phyloP scores from a whole-genome alignment of 2,329 filamentous ascomycete species.

The Colletotrichum sp. region DNA sequence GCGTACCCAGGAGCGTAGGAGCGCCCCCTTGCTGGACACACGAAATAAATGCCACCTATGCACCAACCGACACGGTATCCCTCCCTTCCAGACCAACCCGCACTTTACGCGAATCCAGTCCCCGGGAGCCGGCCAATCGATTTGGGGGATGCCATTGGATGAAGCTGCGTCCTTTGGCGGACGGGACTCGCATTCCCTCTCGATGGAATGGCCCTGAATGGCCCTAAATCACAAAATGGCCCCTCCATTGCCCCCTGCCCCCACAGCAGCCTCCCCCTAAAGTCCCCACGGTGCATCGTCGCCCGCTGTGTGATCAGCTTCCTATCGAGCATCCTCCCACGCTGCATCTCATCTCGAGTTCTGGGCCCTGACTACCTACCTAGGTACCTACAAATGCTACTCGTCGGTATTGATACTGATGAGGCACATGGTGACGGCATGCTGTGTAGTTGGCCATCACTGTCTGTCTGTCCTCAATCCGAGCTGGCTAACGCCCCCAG shows the following conservation, averaged over 20 bases:
- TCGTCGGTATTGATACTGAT: background rate
- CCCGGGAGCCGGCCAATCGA: background rate
- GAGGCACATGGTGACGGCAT: background rate
- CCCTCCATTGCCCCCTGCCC: conserved; percentile 4
- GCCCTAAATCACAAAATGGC: background rate
- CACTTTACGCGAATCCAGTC: conserved; percentile 16
- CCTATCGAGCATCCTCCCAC: background rate
- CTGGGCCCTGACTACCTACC: background rate
- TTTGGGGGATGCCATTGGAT: background rate
- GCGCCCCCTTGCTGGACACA: conserved; percentile 15
- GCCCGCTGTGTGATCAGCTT: conserved; percentile 2
- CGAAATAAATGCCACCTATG: conserved; percentile 23
- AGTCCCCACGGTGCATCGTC: conserved; percentile 8
- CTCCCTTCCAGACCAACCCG: conserved; percentile 12
- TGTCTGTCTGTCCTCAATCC: background rate
- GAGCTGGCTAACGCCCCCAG: background rate
- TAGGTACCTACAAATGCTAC: background rate
- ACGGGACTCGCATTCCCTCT: conserved; percentile 6
- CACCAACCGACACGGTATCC: conserved; percentile 19
- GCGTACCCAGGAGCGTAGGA: background rate
- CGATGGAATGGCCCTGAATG: conserved; percentile 9
- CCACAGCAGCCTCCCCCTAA: conserved; percentile 12
- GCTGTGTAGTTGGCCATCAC: background rate
- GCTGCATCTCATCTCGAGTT: background rate
- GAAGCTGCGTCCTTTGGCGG: background rate